A percentile compares a stretch with the other conserved stretches of the same genome.
These are phyloP conservation scores for Phialophora macrospora DNA, from an alignment of 2,329 filamentous ascomycete species.

Conservation along the genomic window DNA sequence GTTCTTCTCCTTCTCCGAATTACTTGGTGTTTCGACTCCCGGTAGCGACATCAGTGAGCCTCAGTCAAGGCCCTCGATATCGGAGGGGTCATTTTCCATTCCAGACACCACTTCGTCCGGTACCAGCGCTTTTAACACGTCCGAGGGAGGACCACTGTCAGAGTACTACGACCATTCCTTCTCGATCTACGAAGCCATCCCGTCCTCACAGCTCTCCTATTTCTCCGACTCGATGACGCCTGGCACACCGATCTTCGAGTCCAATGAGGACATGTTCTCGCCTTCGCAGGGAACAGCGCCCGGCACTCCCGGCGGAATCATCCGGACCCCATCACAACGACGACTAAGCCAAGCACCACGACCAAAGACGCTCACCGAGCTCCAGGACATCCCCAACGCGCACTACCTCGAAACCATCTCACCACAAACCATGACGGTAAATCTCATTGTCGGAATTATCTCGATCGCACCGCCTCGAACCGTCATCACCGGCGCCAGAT, in stretches of 20 bases:
- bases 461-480: constrained; percentile 69
- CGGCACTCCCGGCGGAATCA: constrained; percentile 31
- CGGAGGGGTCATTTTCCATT: constrained; percentile 27
- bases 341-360: constrained; percentile 33
- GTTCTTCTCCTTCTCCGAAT: constrained; percentile 36
- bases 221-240: constrained; percentile 36
- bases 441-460: constrained; percentile 79
- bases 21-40: constrained; percentile 32
- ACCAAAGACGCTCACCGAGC: constrained; percentile 58
- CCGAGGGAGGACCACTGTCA: constrained; percentile 47
- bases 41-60: constrained; percentile 36
- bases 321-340: constrained; percentile 37
- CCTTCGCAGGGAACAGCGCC: constrained; percentile 22
- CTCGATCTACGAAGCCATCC: constrained; percentile 67
- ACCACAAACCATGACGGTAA: constrained; percentile 81
- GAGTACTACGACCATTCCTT: constrained; percentile 82
- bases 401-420: constrained; percentile 67
- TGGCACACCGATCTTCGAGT: constrained; percentile 39
- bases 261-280: constrained; percentile 36
- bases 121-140: constrained; percentile 42
- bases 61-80: constrained; percentile 35
- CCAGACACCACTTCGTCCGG: constrained; percentile 31
- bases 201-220: constrained; percentile 63
- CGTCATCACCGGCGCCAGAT: constrained; percentile 67
- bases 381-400: constrained; percentile 73